phyloP scores from a whole-genome alignment of 208 protist species.

The Acanthamoeba healyi region DNA sequence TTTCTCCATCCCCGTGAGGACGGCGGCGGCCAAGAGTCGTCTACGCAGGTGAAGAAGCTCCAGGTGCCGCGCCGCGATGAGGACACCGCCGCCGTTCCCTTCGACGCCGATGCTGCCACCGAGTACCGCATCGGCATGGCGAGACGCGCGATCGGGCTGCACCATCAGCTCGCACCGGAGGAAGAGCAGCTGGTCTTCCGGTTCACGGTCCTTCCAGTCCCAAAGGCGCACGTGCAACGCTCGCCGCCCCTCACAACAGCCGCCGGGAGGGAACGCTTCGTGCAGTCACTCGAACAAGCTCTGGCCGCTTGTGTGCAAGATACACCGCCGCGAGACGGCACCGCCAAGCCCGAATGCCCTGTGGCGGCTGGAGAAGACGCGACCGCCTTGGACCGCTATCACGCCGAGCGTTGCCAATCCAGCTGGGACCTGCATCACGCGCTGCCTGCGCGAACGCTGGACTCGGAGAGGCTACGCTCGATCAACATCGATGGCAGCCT shows the following conservation, averaged over 20 bases:
- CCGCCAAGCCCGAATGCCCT: neutral
- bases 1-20: neutral
- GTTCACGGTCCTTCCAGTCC: neutral
- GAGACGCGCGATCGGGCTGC: neutral
- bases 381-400: neutral
- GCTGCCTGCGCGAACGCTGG: neutral
- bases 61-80: neutral
- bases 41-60: neutral
- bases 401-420: neutral
- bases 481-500: neutral
- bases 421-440: neutral
- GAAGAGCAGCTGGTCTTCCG: neutral
- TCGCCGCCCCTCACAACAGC: neutral
- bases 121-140: neutral
- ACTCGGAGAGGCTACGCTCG: neutral
- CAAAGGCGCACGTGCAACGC: neutral
- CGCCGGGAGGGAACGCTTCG: neutral
- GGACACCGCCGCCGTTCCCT: neutral
- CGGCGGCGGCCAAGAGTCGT: neutral
- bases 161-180: neutral
- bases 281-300: neutral
- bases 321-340: neutral
- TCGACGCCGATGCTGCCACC: neutral
- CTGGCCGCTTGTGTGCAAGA: neutral
- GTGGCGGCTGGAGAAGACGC: neutral